Percentiles rank a stretch among this genome's conserved stretches.
Conservation (phyloP, 148 eudicot genomes). For the Arbutus unedo region DNA sequence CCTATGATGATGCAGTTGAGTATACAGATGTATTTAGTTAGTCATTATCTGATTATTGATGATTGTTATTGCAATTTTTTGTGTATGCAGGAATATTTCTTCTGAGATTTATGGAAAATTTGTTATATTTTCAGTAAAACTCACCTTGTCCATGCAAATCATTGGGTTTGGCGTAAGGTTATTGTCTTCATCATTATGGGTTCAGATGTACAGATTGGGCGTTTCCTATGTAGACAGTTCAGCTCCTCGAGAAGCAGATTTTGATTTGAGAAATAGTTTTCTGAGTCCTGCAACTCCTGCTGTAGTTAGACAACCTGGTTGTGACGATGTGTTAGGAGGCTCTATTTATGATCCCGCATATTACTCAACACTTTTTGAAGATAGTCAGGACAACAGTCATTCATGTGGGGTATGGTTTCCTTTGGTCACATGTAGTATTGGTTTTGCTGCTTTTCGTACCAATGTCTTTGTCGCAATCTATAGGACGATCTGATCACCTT, state of each 20-base stretch:
- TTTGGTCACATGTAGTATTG: neutral
- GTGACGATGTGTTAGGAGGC: slow-evolving; percentile 78
- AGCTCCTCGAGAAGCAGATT: slow-evolving; percentile 66
- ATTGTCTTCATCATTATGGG: slow-evolving; percentile 79
- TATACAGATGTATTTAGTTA: neutral
- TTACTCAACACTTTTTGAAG: slow-evolving; percentile 83
- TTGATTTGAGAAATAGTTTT: slow-evolving; percentile 85
- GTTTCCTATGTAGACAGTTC: slow-evolving; percentile 55
- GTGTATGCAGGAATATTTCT: slow-evolving; percentile 70
- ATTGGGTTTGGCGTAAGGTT: slow-evolving; percentile 68
- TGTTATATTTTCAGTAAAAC: slow-evolving; percentile 64
- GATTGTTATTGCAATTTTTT: slow-evolving; percentile 8
- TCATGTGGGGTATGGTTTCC: slow-evolving; percentile 44
- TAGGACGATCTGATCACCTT: neutral
- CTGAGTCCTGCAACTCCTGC: slow-evolving; percentile 66
- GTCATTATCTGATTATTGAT: neutral
- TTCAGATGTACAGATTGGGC: slow-evolving; percentile 97
- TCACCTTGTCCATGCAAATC: slow-evolving; percentile 76
- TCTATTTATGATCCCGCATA: slow-evolving; percentile 87
- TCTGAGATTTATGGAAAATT: slow-evolving; percentile 54
- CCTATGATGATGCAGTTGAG: neutral
- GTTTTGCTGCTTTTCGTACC: neutral
- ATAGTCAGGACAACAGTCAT: slow-evolving; percentile 37
- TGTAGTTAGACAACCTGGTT: slow-evolving; percentile 41
- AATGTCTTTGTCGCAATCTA: neutral